Conservation (phyloP, 192 early-diverging fungal species). For the Coemansia sp. region DNA sequence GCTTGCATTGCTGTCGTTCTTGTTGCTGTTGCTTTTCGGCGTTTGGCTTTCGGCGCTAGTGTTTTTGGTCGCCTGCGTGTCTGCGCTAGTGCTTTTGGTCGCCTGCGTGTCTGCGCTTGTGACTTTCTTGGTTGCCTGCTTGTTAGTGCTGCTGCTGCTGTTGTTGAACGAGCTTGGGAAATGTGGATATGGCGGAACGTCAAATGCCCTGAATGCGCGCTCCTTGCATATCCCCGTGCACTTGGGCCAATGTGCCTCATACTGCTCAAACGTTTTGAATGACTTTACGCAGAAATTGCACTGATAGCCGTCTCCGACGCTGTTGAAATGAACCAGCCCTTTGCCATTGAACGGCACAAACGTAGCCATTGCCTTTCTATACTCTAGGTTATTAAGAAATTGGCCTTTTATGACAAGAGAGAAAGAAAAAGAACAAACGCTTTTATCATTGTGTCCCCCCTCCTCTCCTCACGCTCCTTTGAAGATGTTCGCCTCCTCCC, state of each 20-base stretch:
- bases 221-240: constrained; percentile 54
- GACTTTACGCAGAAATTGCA: constrained; percentile 45
- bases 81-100: not conserved
- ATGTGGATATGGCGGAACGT: constrained; percentile 22
- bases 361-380: constrained; percentile 24
- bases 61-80: not conserved
- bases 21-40: not conserved
- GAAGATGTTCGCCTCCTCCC: not conserved
- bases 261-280: constrained; percentile 27
- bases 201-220: constrained; percentile 28
- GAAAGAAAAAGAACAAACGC: not conserved
- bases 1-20: not conserved
- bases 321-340: constrained; percentile 39
- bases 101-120: not conserved
- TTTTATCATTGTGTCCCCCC: too few species aligned
- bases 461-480: too few species aligned
- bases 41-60: not conserved
- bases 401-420: not conserved
- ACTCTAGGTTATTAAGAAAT: too few species aligned
- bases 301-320: constrained; percentile 15
- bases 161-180: constrained; percentile 32
- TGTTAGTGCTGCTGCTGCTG: not conserved
- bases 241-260: constrained; percentile 52
- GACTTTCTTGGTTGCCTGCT: not conserved
- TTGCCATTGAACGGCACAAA: constrained; percentile 52